Base-by-base conservation (phyloP, 2,329 filamentous ascomycete species). In the Apiospora phragmitis region DNA sequence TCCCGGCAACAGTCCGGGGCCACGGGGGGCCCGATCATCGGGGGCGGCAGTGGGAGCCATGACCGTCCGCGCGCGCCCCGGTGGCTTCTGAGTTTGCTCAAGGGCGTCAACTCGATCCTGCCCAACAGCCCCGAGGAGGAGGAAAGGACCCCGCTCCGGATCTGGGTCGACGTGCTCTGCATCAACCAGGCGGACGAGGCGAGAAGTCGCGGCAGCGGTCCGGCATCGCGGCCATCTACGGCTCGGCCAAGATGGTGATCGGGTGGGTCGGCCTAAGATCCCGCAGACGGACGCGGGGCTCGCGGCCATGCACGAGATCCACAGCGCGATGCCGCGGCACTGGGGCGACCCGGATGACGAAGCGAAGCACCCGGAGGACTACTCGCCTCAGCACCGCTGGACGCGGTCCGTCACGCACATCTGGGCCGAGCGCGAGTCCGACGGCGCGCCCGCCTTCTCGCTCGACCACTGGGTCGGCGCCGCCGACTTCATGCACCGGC, bases 311-410 rank as follows among this genome's bases (percentile, higher is more conserved):
- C 74, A 73, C 16, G 73, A 74, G 35, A 78, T 77, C 69, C 79
- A 81, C 51, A 7, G 4, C 11, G 76, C 74, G 26, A 79, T 82
- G 72, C 80, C 80, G 4, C 62, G 70, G 12, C 69, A 73, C 68
- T 82, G 78, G 74, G 78, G 80, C 38, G 78, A 80, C 68, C 78
- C 80, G 1, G 80, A 77, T 7, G 80, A 82, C 69, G 74, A 70
- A 32, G 76, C 77, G 65, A 71, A 73, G 67, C 75, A 81, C 65
- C 80, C 80, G 0, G 75, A 81, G 67, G 71, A 82, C 73, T 82
- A 82, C 70, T 73, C 77, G 24, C 80, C 80, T 12, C 69, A 70
- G 6, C 75, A 81, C 73, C 67, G 72, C 43, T 81, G 80, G 80
- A 75, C 79, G 9, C 71, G 68, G 29, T 68, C 75, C 5, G 74